Percentiles rank a stretch among this genome's conserved stretches.
These are phyloP conservation scores for Tothia fuscella DNA, from an alignment of 2,329 filamentous ascomycete species.

Conservation along the genomic window DNA sequence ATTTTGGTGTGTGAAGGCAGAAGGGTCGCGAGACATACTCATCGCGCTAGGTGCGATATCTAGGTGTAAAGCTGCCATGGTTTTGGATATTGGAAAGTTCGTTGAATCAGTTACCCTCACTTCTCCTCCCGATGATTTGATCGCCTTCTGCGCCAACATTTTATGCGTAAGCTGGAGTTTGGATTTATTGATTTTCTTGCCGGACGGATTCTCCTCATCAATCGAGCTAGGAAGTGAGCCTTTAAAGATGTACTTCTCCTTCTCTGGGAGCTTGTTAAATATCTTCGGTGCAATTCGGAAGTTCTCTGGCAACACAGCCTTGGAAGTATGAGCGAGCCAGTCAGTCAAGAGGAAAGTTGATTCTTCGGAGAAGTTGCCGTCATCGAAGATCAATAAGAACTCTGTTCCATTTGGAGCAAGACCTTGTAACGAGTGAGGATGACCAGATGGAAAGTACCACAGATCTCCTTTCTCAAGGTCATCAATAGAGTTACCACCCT, in stretches of 20 bases:
- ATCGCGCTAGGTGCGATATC: conserved; percentile 58
- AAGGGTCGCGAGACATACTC: no score
- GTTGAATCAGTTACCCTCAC: conserved; percentile 66
- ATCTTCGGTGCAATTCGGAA: conserved; percentile 61
- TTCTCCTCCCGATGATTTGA: conserved; percentile 54
- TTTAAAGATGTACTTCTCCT: conserved; percentile 67
- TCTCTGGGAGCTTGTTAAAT: conserved; percentile 53
- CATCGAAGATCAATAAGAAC: conserved; percentile 52
- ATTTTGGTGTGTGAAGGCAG: no score
- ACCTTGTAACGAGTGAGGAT: conserved; percentile 67
- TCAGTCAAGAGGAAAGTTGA: conserved; percentile 64
- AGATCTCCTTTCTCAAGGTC: conserved; percentile 65
- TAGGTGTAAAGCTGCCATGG: conserved; percentile 60
- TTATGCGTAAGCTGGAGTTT: conserved; percentile 58
- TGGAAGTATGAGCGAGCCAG: conserved; percentile 62
- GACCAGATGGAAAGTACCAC: conserved; percentile 70
- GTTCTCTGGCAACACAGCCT: conserved; percentile 61
- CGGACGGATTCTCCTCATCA: conserved; percentile 50
- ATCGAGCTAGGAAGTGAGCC: conserved; percentile 53
- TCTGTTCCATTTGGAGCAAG: conserved; percentile 53
- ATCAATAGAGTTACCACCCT: conserved; percentile 66
- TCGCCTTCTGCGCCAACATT: conserved; percentile 57
- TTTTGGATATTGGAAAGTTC: conserved; percentile 63
- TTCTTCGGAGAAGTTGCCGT: conserved; percentile 47
- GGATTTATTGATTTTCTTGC: conserved; percentile 52